A percentile compares a stretch with the other conserved stretches of the same genome.
Conservation (phyloP, 176 grass and related monocot species). For the Thinopyrum elongatum region DNA sequence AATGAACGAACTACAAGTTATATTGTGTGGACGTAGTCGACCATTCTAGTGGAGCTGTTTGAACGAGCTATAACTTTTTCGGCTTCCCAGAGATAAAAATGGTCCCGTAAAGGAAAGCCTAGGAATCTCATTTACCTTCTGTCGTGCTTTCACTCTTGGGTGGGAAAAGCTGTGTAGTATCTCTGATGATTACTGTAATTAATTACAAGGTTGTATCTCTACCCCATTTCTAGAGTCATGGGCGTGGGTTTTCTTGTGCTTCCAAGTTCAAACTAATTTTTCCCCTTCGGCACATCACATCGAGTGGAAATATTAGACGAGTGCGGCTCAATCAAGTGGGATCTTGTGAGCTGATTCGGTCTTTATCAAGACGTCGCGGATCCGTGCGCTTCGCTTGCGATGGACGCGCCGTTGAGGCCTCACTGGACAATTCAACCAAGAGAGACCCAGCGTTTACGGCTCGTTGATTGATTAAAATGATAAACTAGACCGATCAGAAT, state of each 20-base stretch:
- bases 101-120: neutral
- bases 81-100: neutral
- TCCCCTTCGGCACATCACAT: neutral
- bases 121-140: neutral
- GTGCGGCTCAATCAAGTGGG: neutral
- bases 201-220: neutral
- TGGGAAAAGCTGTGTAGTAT: neutral
- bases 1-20: neutral
- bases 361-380: neutral
- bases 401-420: neutral
- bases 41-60: conserved; percentile 10
- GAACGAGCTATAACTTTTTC: conserved; percentile 12
- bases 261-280: conserved; percentile 11
- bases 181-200: neutral
- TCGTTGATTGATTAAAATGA: neutral
- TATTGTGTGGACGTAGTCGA: neutral
- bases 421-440: neutral
- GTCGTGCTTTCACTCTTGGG: neutral
- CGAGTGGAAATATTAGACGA: conserved; percentile 18
- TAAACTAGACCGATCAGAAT: neutral
- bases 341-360: conserved; percentile 24
- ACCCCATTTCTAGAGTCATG: neutral
- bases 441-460: neutral
- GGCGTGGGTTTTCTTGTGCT: neutral
- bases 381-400: conserved; percentile 3